Conservation (phyloP, 257 asterid species). For the Nicotiana benthamiana region DNA sequence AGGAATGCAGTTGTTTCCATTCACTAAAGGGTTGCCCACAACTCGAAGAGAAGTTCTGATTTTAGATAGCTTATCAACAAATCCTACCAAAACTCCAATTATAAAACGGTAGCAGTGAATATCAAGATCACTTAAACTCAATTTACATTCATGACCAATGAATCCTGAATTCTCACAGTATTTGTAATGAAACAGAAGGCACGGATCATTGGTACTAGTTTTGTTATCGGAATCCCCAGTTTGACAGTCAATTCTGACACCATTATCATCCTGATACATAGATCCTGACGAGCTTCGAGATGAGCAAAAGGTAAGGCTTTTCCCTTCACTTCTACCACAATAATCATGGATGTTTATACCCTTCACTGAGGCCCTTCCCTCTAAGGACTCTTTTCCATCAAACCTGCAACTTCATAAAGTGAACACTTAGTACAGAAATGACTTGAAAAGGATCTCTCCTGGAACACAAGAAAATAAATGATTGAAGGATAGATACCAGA, state of each 20-base stretch:
- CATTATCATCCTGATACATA: constrained; percentile 19
- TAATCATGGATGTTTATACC: constrained; percentile 41
- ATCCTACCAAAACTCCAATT: constrained; percentile 47
- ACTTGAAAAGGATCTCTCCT: background rate
- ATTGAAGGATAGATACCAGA: background rate
- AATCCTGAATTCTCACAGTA: constrained; percentile 23
- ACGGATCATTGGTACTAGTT: constrained; percentile 31
- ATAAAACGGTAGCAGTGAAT: constrained; percentile 70
- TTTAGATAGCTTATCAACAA: constrained; percentile 39
- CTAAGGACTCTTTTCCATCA: constrained; percentile 42
- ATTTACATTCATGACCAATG: constrained; percentile 28
- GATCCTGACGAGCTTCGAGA: constrained; percentile 33
- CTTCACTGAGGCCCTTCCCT: constrained; percentile 51
- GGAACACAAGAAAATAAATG: background rate
- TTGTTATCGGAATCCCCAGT: constrained; percentile 28
- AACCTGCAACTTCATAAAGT: constrained; percentile 42
- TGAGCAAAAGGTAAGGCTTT: constrained; percentile 39
- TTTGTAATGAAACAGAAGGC: constrained; percentile 59
- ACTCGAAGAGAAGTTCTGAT: constrained; percentile 26
- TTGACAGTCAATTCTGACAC: constrained; percentile 17
- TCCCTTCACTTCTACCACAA: constrained; percentile 30
- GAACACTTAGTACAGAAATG: constrained; percentile 5
- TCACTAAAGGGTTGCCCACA: constrained; percentile 23
- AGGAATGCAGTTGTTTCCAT: constrained; percentile 20
- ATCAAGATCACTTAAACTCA: constrained; percentile 46